Base-by-base conservation (phyloP, 1,284 basidiomycete genomes). In the Ustilago crameri region DNA sequence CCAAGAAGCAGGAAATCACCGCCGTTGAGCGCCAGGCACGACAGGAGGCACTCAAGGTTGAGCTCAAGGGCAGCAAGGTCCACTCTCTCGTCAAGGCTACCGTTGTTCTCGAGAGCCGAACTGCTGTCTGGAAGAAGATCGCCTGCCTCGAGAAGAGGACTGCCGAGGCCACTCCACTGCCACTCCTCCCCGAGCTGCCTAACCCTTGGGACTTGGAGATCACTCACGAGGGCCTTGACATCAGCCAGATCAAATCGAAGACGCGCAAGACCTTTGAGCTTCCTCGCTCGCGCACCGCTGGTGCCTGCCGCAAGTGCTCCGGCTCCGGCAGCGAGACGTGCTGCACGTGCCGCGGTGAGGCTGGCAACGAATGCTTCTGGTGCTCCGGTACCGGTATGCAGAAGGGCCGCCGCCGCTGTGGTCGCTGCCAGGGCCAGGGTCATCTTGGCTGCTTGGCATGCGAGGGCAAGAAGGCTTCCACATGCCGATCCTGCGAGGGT, bases 351-450 rank as follows among this genome's bases (percentile, higher is more conserved):
- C 64, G 60, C 14, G 73, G 72, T 12, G 63, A 66, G 22, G 64
- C 63, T 17, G 67, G 74, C 49, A 74, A 75, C 57, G 69, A 70
- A 46, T 75, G 75, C 58, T 77, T 71, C 68, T 77, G 75, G 75
- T 77, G 75, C 48, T 57, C 67, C 8, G 75, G 73, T 20, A 54
- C 64, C 7, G 73, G 75, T 22, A 48, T 62, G 52, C 59, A 72
- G 51, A 75, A 75, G 57, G 67, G 61, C 43, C 61, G 67, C 42
- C 62, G 66, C n/a, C 56, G 57, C 38, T 77, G 75, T 43, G 54
- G 64, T n/a, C 66, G 64, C 12, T 77, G 75, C 68, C 60, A 63
- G 32, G 75, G 75, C 23, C 67, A 67, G 51, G 72, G 69, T 22
- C 41, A 46, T 37, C 53, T 74, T 26, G 58, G 53, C 40, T 77